A percentile compares a stretch with the other conserved stretches of the same genome.
These are phyloP conservation scores for Discostella pseudostelligera DNA, from an alignment of 108 stramenopile species.

Conservation along the genomic window DNA sequence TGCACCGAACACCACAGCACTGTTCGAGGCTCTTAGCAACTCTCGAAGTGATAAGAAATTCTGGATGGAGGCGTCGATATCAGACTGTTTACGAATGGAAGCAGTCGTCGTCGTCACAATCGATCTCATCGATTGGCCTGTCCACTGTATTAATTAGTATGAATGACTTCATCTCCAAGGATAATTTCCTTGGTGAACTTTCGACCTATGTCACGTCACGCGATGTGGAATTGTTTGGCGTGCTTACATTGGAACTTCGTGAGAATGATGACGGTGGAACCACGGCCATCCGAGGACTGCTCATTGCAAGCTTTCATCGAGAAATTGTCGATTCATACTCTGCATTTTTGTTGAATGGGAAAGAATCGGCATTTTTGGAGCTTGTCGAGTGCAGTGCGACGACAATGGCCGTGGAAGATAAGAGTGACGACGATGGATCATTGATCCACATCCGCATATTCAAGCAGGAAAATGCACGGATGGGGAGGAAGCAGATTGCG, in stretches of 20 bases:
- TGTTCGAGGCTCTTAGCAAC: conserved; percentile 61
- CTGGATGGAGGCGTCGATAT: conserved; percentile 59
- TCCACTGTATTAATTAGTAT: conserved; percentile 66
- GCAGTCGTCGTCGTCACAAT: conserved; percentile 2
- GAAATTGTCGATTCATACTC: conserved; percentile 41
- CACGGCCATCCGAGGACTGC: conserved; percentile 19
- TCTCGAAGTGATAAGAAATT: conserved; percentile 70
- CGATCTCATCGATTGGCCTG: conserved; percentile 56
- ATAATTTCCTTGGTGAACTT: conserved; percentile 17
- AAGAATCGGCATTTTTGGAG: conserved; percentile 33
- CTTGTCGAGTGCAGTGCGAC: conserved; percentile 16
- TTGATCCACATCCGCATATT: conserved; percentile 43
- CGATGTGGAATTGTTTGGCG: conserved; percentile 33
- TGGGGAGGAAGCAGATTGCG: conserved; percentile 77
- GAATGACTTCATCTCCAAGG: conserved; percentile 38
- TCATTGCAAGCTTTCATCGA: conserved; percentile 20
- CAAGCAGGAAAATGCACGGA: conserved; percentile 73
- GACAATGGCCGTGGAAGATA: not conserved
- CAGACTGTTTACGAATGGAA: conserved; percentile 77
- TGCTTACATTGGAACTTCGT: conserved; percentile 18
- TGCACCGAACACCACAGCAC: conserved; percentile 38
- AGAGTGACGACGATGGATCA: not conserved
- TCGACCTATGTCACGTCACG: conserved; percentile 31
- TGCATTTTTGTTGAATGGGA: conserved; percentile 17
- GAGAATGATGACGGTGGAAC: conserved; percentile 8